phyloP scores from a whole-genome alignment of 139 green algal genomes.

The Nannochloris sp. region DNA sequence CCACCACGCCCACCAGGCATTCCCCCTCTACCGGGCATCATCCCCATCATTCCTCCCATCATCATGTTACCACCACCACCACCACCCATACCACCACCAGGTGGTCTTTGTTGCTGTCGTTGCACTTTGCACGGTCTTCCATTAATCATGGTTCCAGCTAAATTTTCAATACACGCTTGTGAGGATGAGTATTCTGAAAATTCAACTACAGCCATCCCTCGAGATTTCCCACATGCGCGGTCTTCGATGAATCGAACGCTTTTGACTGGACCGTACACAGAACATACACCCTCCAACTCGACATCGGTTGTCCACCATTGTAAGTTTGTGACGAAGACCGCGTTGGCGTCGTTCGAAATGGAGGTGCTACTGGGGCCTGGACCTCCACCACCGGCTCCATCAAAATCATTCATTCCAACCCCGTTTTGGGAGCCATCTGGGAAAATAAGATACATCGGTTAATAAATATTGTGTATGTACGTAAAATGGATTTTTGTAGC shows the following conservation, averaged over 20 bases:
- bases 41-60: not conserved
- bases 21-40: not conserved
- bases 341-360: too few relatives aligned
- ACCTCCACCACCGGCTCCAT: too few relatives aligned
- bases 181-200: conserved; percentile 48
- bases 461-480: too few relatives aligned
- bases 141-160: conserved; percentile 50
- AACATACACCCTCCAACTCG: conserved; percentile 67
- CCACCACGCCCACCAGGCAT: not conserved
- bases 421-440: not conserved
- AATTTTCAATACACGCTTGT: conserved; percentile 39
- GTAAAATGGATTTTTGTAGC: too few relatives aligned
- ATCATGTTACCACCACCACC: not conserved
- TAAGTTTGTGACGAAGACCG: conserved; percentile 77
- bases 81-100: too few relatives aligned
- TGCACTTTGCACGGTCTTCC: conserved; percentile 17
- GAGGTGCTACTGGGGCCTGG: too few relatives aligned
- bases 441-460: not conserved
- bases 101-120: conserved; percentile 10
- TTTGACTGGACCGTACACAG: conserved; percentile 49
- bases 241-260: conserved; percentile 77
- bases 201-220: conserved; percentile 71
- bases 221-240: conserved; percentile 71
- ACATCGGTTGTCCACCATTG: conserved; percentile 91
- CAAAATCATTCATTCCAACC: not conserved